Evolutionary conservation across 192 early-diverging fungal species (phyloP), one percentile per base, ranked within the genome.

Genomic region (Coemansia nantahalensis): DNA sequence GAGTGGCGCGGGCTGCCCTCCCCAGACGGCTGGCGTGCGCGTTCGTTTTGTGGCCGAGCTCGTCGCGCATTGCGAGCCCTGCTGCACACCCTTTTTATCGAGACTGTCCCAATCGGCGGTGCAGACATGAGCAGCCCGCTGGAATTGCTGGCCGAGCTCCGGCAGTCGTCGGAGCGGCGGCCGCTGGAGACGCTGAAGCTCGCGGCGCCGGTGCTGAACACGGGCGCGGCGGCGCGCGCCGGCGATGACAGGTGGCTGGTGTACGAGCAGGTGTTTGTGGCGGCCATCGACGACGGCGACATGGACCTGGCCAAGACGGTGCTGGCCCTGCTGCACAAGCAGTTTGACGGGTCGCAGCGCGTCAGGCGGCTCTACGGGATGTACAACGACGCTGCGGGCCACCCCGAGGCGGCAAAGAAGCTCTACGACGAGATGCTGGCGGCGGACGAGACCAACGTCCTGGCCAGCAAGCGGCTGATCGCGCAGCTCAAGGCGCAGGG

Each of bases 201-300:
- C 18, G 55, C 68, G 10, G 64, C 62, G 50, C 64, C 68, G 8
- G 41, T 78, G 23, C 57, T 67, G 24, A 58, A 60, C 43, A 61
- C 66, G 18, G 22, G 46, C 39, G 26, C 33, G 10, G 35, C 54
- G 30, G 24, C 48, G 8, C 45, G 51, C 13, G 56, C 54, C 8
- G 53, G 54, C 35, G 68, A 62, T 22, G 61, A 63, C 38, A 60
- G 35, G 8, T 90, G 85, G 85, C 67, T 88, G 6, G 65, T 89
- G 13, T 83, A 83, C 63, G 94, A 96, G 68, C 92, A 97, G 72
- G 68, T 90, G 9, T 80, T 86, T 51, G 62, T 88, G 34, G 86
- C 91, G 8, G 85, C 91, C 9, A 63, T 93, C 23, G 91, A 94
- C 66, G 77, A 84, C 34, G 84, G 87, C 22, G 80, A 92, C 54